Evolutionary conservation across 179 eudicot genomes (phyloP), one percentile per base, ranked within the genome.

Genomic region (Beta lomatogona): DNA sequence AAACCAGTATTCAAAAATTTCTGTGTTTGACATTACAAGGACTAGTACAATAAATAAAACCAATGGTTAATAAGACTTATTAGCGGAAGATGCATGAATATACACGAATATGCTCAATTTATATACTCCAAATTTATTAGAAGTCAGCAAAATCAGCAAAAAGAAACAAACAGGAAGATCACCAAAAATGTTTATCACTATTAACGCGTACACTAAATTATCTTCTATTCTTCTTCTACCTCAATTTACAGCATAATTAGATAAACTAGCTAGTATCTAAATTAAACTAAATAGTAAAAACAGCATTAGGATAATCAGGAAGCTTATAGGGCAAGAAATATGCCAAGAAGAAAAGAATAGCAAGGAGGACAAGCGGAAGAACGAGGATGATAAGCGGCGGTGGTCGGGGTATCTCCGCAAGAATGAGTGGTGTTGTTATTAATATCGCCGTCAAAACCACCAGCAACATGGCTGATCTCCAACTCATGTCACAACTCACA

Each of bases 371-470:
- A 6, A 77, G 14, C 7, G 84, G 87, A 41, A 81, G 14, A 54
- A 19, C 53, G 12, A 85, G 58, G 45, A 85, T 15, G 57, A 53
- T 67, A 14, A 46, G 14, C 52, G 86, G 83, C 11, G 81, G 85
- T 36, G 87, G 87, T 0, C 75, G 82, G 25, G 87, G 87, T 2
- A 58, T 3, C 0, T 65, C 44, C 58, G 80, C 84, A 13, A 85
- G 71, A 59, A 85, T 58, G 52, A 83, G 81, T 79, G 88, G 89
- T 73, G 78, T 79, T 6, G 70, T 46, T 16, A 83, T 41, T 59
- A 88, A 76, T 41, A 79, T 59, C 61, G 72, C 82, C 73, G 89
- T 80, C 7, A 86, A n/a, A 4, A 77, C 81, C 60, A 85, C 65
- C 79, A 85, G 79, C 14, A 86, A 52, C 50, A 84, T 67, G 14